phyloP scores from a whole-genome alignment of 2,329 filamentous ascomycete species.

The Pseudogymnoascus sp. region DNA sequence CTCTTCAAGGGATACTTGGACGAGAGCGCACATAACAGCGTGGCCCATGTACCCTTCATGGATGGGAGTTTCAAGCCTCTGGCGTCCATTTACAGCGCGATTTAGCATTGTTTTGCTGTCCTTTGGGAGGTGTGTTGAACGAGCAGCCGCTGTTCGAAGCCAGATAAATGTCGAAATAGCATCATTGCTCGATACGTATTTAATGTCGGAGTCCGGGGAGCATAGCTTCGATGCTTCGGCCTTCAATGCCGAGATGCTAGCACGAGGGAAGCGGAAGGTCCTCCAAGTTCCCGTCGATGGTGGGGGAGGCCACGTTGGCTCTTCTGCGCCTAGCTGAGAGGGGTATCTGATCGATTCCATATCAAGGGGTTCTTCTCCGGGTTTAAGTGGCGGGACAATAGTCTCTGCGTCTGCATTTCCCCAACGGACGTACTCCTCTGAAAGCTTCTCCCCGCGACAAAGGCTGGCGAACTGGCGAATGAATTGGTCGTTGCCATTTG shows the following conservation, averaged over 20 bases:
- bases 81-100: neutral
- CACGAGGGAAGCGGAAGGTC: neutral
- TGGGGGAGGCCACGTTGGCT: neutral
- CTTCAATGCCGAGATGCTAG: neutral
- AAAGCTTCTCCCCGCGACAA: neutral
- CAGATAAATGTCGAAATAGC: slow-evolving; percentile 1
- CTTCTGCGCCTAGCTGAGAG: neutral
- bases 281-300: neutral
- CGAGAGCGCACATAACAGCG: neutral
- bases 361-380: neutral
- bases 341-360: neutral
- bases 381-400: neutral
- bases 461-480: neutral
- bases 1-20: neutral
- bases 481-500: neutral
- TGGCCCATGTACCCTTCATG: slow-evolving; percentile 5
- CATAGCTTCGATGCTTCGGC: neutral
- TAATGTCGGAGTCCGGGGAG: neutral
- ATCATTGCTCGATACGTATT: slow-evolving; percentile 4
- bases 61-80: neutral
- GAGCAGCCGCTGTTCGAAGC: neutral
- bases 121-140: neutral
- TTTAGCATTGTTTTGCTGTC: neutral
- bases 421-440: neutral
- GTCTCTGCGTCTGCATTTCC: neutral